Evolutionary conservation across 2,329 filamentous ascomycete species (phyloP).

Genomic region (Neoscytalidium dimidiatum): DNA sequence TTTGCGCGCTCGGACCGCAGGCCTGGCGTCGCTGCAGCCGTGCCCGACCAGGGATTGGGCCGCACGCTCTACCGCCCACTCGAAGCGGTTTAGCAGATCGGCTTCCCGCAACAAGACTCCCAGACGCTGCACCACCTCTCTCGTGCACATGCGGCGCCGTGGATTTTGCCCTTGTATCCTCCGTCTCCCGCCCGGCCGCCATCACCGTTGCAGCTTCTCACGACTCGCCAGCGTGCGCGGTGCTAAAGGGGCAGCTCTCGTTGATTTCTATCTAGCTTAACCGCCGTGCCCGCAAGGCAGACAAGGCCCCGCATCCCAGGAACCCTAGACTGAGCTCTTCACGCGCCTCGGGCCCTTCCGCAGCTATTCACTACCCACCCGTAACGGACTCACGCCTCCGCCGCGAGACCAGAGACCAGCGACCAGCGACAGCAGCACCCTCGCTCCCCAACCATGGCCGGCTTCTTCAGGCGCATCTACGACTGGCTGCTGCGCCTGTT

Average conservation of each 20-base stretch:
- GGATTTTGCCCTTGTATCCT: conserved; percentile 15
- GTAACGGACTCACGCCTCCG: neutral
- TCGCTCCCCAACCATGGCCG: conserved; percentile 66
- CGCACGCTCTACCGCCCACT: neutral
- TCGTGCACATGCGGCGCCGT: conserved; percentile 18
- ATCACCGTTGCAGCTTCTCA: conserved; percentile 6
- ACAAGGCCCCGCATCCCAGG: conserved; percentile 18
- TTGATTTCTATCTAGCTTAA: conserved; percentile 12
- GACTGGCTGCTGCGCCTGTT: conserved; percentile 98
- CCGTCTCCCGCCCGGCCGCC: conserved; percentile 14
- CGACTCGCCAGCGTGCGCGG: conserved; percentile 8
- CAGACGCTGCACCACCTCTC: conserved; percentile 17
- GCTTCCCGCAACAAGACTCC: conserved; percentile 14
- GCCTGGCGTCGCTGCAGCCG: neutral
- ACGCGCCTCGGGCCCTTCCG: conserved; percentile 17
- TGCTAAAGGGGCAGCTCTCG: neutral
- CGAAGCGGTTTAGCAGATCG: conserved; percentile 13
- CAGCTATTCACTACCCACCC: conserved; percentile 15
- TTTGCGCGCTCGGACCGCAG: conserved; percentile 1
- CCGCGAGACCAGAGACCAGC: neutral
- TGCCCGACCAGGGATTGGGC: conserved; percentile 9
- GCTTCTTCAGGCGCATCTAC: conserved; percentile 91
- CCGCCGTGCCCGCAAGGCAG: conserved; percentile 12
- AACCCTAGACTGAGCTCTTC: conserved; percentile 18
- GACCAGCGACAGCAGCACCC: neutral